Evolutionary conservation across 2,329 filamentous ascomycete genomes (phyloP), one percentile per base, ranked within the genome.

Genomic region (Didymella exigua): DNA sequence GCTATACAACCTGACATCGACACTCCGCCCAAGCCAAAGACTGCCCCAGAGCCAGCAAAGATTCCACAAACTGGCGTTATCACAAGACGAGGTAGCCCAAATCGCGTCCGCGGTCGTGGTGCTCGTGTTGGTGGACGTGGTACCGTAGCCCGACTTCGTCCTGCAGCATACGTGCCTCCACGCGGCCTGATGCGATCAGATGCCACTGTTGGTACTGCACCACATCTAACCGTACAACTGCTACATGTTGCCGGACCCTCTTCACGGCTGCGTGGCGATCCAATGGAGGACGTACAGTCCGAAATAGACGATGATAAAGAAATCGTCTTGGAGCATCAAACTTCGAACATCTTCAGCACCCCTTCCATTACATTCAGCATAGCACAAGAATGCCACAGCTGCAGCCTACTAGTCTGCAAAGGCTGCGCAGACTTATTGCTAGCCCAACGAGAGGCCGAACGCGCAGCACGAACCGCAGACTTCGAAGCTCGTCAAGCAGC

Each of bases 381-480:
- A 23, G 69, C 70, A 1, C 61, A 71, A 30, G 58, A 68, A 34
- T 74, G 70, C 29, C 2, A 21, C 1, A 14, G 16, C 4, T 73
- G 71, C 48, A 56, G 48, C 7, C 42, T 68, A 2, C 36, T 72
- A 0, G 61, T 71, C 1, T 74, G 71, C 45, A 44, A 48, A 1
- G 34, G 52, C 0, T 73, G 69, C 44, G 67, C 56, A 44, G 61
- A 63, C 1, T 34, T 43, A 3, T 26, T 49, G 5, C 19, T 44
- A 6, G 19, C 21, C 18, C 44, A 38, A 34, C 24, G 36, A 61
- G 18, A 49, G 36, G 33, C 24, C 42, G 13, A 42, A 30, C 27
- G 23, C 45, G 44, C 36, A 10, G 29, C 36, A 13, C 23, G 19
- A 6, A 42, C 30, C 36, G 51, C 41, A 21, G 34, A 34, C 10